These are phyloP conservation scores for Cytospora piceae DNA, from an alignment of 2,329 filamentous ascomycete species.

Conservation along the genomic window DNA sequence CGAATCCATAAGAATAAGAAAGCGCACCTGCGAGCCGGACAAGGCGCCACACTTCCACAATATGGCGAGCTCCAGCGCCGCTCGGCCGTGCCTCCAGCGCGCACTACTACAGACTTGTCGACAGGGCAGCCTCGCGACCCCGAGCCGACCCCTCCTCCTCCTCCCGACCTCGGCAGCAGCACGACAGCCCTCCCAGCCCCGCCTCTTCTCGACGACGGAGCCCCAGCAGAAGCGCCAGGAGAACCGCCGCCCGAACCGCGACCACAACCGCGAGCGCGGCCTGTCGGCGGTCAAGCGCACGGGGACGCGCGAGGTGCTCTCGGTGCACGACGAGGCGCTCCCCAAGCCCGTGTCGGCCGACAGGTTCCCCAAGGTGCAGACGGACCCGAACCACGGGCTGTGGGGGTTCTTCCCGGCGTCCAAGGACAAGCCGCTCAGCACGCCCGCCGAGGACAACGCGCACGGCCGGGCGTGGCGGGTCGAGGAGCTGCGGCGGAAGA, in stretches of 20 bases:
- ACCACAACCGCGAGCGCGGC: constrained; percentile 80
- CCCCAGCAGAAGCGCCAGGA: constrained; percentile 38
- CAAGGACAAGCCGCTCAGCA: constrained; percentile 64
- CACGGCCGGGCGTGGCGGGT: constrained; percentile 85
- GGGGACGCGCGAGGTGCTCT: constrained; percentile 74
- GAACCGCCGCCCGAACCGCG: constrained; percentile 46
- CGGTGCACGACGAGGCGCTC: constrained; percentile 71
- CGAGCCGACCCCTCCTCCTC: constrained; percentile 6
- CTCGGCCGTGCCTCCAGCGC: constrained; percentile 26
- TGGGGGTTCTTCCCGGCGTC: constrained; percentile 82
- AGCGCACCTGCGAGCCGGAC: background rate
- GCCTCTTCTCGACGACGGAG: constrained; percentile 40
- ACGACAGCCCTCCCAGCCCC: constrained; percentile 22
- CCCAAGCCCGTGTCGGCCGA: constrained; percentile 65
- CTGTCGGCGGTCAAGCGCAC: constrained; percentile 80
- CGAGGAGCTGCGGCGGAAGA: constrained; percentile 84
- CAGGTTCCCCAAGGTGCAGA: constrained; percentile 59
- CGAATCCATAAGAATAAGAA: background rate
- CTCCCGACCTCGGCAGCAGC: constrained; percentile 8
- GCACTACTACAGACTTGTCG: constrained; percentile 25
- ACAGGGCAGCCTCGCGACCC: constrained; percentile 19
- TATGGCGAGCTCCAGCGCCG: constrained; percentile 26
- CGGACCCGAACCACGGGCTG: constrained; percentile 79
- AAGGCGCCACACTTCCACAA: constrained; percentile 3
- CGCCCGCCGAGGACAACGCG: constrained; percentile 69